These are phyloP conservation scores for Zoysia japonica DNA, from an alignment of 176 grass and related monocot species.

Conservation along the genomic window DNA sequence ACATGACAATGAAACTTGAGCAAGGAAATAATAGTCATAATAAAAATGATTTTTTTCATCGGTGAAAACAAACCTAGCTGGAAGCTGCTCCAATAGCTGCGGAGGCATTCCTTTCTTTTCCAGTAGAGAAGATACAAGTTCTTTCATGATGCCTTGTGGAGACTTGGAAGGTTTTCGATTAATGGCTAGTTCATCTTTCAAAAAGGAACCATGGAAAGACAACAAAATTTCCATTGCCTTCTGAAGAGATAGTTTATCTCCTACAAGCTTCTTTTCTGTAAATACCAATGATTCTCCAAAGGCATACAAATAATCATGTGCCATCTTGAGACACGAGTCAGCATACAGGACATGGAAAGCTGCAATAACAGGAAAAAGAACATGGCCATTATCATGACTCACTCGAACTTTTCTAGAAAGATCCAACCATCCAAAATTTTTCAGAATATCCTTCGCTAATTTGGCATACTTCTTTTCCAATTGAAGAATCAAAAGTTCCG, in stretches of 20 bases:
- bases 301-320: conserved; percentile 39
- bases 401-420: conserved; percentile 80
- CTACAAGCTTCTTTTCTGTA: conserved; percentile 38
- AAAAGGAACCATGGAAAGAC: conserved; percentile 54
- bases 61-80: conserved; percentile 66
- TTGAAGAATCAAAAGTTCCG: conserved; percentile 52
- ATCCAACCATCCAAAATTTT: conserved; percentile 87
- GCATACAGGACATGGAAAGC: conserved; percentile 48
- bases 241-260: conserved; percentile 38
- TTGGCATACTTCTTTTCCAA: conserved; percentile 80
- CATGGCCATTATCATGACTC: conserved; percentile 54
- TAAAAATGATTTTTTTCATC: neutral
- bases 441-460: conserved; percentile 76
- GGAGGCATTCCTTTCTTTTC: conserved; percentile 58
- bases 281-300: conserved; percentile 32
- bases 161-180: conserved; percentile 64
- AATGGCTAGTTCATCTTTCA: conserved; percentile 61
- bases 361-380: conserved; percentile 68
- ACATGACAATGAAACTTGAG: conserved; percentile 25
- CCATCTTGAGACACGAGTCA: conserved; percentile 38
- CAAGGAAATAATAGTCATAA: conserved; percentile 1
- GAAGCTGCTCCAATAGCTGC: conserved; percentile 72
- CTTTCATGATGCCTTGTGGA: conserved; percentile 74
- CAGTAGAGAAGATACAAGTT: conserved; percentile 66
- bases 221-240: conserved; percentile 59